These are phyloP conservation scores for Trichoderma koningii DNA, from an alignment of 2,329 filamentous ascomycete genomes.

Conservation along the genomic window DNA sequence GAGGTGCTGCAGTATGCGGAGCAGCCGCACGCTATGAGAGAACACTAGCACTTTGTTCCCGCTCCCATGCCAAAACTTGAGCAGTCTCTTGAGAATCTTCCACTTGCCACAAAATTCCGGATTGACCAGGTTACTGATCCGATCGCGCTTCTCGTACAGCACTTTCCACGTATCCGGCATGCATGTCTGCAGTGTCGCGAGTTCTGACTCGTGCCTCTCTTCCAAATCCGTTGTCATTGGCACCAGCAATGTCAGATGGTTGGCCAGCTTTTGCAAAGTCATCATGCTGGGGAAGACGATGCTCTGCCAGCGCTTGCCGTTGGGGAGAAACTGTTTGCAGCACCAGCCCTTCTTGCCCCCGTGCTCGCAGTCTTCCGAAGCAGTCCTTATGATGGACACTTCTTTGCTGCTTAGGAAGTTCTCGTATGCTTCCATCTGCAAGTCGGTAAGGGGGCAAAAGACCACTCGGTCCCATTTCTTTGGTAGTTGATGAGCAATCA, in stretches of 20 bases:
- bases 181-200: slow-evolving; percentile 71
- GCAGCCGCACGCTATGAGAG: slow-evolving; percentile 82
- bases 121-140: slow-evolving; percentile 77
- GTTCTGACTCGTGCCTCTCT: slow-evolving; percentile 77
- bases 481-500: slow-evolving; percentile 89
- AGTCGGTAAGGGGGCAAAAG: slow-evolving; percentile 85
- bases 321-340: slow-evolving; percentile 63
- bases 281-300: slow-evolving; percentile 84
- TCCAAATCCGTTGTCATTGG: slow-evolving; percentile 63
- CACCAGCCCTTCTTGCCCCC: slow-evolving; percentile 75
- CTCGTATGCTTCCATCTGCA: slow-evolving; percentile 80
- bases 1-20: slow-evolving; percentile 80
- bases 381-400: slow-evolving; percentile 67
- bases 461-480: slow-evolving; percentile 94
- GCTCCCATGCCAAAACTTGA: slow-evolving; percentile 86
- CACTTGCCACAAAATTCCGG: slow-evolving; percentile 96
- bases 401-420: slow-evolving; percentile 72
- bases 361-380: slow-evolving; percentile 68
- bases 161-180: slow-evolving; percentile 74
- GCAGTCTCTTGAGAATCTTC: slow-evolving; percentile 82
- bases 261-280: slow-evolving; percentile 82
- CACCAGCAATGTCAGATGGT: slow-evolving; percentile 87
- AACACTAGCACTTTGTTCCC: slow-evolving; percentile 96
- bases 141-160: slow-evolving; percentile 74
- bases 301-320: slow-evolving; percentile 68